phyloP scores from a whole-genome alignment of 257 asterid genomes.

The Ilex aquifolium region DNA sequence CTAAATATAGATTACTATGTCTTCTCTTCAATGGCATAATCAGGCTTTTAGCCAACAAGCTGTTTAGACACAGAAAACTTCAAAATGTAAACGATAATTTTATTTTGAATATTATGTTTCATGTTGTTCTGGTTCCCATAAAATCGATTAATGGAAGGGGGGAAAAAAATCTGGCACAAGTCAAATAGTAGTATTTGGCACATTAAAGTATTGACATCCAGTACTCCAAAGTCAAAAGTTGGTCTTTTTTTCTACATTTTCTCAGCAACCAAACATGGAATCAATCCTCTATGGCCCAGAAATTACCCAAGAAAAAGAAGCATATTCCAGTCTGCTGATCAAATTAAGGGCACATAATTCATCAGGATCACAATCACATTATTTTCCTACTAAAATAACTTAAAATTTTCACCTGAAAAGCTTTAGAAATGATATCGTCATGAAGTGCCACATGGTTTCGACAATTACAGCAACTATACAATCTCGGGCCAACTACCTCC shows the following conservation, averaged over 20 bases:
- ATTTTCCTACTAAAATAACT: constrained; percentile 1
- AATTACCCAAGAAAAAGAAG: no score
- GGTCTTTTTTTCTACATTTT: no score
- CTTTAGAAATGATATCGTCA: constrained; percentile 79
- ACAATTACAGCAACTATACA: constrained; percentile 59
- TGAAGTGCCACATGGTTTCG: constrained; percentile 56
- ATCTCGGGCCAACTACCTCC: constrained; percentile 47
- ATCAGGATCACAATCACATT: neutral
- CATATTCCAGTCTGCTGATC: neutral
- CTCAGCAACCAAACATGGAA: neutral
- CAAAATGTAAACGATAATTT: no score
- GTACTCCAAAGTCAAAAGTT: neutral
- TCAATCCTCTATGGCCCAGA: neutral
- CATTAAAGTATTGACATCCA: neutral
- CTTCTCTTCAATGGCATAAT: no score
- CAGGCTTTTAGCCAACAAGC: no score
- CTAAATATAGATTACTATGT: no score
- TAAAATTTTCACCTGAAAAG: constrained; percentile 60
- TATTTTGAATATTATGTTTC: no score
- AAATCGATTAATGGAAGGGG: no score
- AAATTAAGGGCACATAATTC: neutral
- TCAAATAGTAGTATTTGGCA: no score
- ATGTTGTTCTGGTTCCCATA: no score
- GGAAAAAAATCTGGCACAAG: no score
- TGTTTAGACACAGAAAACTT: neutral